Base-by-base conservation (phyloP, 2,329 filamentous ascomycete species). In the Stachybotrys elegans region DNA sequence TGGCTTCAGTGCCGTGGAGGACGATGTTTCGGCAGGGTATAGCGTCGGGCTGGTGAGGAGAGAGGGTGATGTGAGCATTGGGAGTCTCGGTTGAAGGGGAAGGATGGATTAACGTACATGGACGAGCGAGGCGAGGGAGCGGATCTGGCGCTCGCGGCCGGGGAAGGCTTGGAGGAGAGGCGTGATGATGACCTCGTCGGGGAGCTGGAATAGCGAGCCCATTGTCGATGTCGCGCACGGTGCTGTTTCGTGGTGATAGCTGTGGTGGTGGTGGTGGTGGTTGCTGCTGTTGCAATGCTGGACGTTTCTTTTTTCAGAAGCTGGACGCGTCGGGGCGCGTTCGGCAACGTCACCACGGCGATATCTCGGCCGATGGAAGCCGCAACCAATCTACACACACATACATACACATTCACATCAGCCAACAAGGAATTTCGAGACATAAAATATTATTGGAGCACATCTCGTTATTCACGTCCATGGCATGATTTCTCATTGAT, bases 1-100 rank as follows among this genome's bases (percentile, higher is more conserved):
- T 95, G 3, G 89, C 85, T 57, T 91, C 83, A 22, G 90, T 80
- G 41, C 93, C 93, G 62, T 97, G 83, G 40, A 94, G 65, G 19
- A 96, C 81, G 11, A 96, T 63, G 48, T 87, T 86, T 11, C 81
- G 72, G 45, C 86, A 86, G 45, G 80, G 83, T 22, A 87, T 83
- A n/a, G 83, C 73, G 38, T 70, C 65, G 19, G 81, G 78, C 80
- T 88, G 58, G 11, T 32, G 22, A 4, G 11, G 25, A 29, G 25
- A n/a, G 25, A 29, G 11, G 25, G 25, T 29, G 25, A 29, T 11
- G 11, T 29, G 3, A 29, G 25, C 25, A 29, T 14, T 29, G 25
- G 9, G 25, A 14, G 8, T 8, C 9, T 9, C 12, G n/a, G 4
- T 14, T n/a, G 17, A 16, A 21, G 42, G 5, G 12, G 6, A 20